Evolutionary conservation across 768 basidiomycete genomes (phyloP), one percentile per base, ranked within the genome.

Genomic region (Hydnomerulius pinastri): DNA sequence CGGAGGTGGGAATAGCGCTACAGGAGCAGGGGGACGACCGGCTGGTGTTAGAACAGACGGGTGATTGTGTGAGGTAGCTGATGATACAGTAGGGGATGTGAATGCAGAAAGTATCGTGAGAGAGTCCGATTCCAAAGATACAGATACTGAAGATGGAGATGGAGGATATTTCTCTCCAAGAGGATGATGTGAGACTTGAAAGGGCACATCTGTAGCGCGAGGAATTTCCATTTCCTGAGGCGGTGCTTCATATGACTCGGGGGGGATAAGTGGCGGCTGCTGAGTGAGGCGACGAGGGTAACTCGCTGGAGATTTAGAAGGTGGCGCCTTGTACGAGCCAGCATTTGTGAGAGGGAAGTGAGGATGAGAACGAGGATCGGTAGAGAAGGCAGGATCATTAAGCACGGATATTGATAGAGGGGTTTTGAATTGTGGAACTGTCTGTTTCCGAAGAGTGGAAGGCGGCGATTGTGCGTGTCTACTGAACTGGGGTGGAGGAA

Each of bases 371-470:
- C 69, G 70, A 15, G 82, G 83, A 68, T 82, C 77, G 45, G 75
- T 56, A 55, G 82, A 82, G 71, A 84, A 84, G 0, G 82, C 82
- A 43, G 81, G 82, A 57, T 81, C 79, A 58, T 78, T 72, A 45
- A 74, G 71, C 4, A 76, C 21, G 6, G 68, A 53, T 60, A 45
- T 53, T 17, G 70, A 43, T 66, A 63, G 48, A 32, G 60, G 52
- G 21, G 37, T 42, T 50, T 25, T 54, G 48, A 54, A 58, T 9
- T 27, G 46, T 21, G 54, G 54, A 15, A 38, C 25, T 5, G 27
- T 13, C 18, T 37, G 38, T 15, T 18, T 32, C 25, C 17, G 18
- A 32, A 33, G 28, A n/a, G 20, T 7, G 27, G 29, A 23, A 6
- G 17, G 20, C 8, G 7, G 20, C 17, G 12, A 10, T 5, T 11